Percentiles rank a stretch among this genome's conserved stretches.
These are phyloP conservation scores for Syzygium malaccense DNA, from an alignment of 441 rosid species.

Conservation along the genomic window DNA sequence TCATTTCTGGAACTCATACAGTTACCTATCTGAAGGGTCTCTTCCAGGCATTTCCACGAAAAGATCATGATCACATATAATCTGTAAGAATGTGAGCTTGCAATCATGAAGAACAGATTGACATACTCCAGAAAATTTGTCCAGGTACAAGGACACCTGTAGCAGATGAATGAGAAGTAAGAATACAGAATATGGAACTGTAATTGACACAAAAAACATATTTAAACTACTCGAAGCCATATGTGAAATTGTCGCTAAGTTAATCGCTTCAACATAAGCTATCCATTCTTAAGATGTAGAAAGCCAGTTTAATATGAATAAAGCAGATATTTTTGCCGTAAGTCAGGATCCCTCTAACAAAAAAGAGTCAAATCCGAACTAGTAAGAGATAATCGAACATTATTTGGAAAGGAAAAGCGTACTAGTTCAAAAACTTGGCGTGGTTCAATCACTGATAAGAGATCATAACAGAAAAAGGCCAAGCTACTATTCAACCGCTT, in stretches of 20 bases:
- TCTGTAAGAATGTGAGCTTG: slow-evolving; percentile 95
- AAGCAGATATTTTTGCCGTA: not conserved
- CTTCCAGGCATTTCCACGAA: slow-evolving; percentile 99
- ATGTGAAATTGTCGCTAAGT: not conserved
- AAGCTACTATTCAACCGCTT: slow-evolving; percentile 96
- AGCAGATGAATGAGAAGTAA: slow-evolving; percentile 2
- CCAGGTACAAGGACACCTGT: slow-evolving; percentile 96
- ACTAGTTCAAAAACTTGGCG: slow-evolving; percentile 99
- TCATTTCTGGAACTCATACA: not conserved
- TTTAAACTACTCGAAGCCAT: not conserved
- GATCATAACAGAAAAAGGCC: slow-evolving; percentile 99
- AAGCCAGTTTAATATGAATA: not conserved
- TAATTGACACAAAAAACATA: not conserved
- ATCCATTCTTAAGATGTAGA: not conserved
- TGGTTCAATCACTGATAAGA: slow-evolving; percentile 91
- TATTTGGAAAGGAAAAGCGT: slow-evolving; percentile 19
- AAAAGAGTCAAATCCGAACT: not conserved
- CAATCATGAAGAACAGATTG: slow-evolving; percentile 95
- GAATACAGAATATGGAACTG: not conserved
- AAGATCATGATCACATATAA: slow-evolving; percentile 97
- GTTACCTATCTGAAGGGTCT: slow-evolving; percentile 98
- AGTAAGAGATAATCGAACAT: not conserved
- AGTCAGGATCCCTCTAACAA: not conserved
- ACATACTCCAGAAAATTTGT: slow-evolving; percentile 99
- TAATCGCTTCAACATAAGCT: not conserved